Base-by-base conservation (phyloP, 768 basidiomycete genomes). In the Krasilnikovozyma curviuscula region DNA sequence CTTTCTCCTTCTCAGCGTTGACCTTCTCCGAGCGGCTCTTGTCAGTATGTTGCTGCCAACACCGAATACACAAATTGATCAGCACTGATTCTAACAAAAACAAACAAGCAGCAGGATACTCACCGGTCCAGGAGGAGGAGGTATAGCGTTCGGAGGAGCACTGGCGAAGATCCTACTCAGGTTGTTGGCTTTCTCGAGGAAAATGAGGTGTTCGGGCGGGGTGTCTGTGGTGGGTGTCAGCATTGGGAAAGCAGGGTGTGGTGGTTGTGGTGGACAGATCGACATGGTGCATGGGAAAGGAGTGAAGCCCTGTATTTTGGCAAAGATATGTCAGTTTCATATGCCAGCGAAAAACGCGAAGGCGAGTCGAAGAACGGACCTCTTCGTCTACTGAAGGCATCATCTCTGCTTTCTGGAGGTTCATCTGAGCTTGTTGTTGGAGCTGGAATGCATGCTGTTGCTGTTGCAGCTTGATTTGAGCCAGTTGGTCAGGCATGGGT, bases 1-100 rank as follows among this genome's bases (percentile, higher is more conserved):
- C 93, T 54, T 91, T 83, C 40, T 97, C 91, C 61, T 95, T 95
- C 5, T 79, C 78, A 40, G 71, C 68, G 13, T 74, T 78, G 48
- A 95, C 74, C 19, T 76, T 72, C 55, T 78, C 74, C 0, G 81
- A 73, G 18, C 91, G 67, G 8, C 18, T 30, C 37, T 38, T 24
- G 27, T 50, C 49, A 25, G 45, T 12, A 9, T 39, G 38, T 13
- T 45, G 43, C 9, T n/a, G n/a, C n/a, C n/a, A n/a, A n/a, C n/a
- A n/a, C n/a, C n/a, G n/a, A n/a, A n/a, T n/a, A n/a, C n/a, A n/a
- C n/a, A n/a, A n/a, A n/a, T n/a, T n/a, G n/a, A n/a, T n/a, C n/a
- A n/a, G n/a, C n/a, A n/a, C n/a, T n/a, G n/a, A n/a, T n/a, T n/a
- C n/a, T n/a, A n/a, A n/a, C n/a, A n/a, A n/a, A n/a, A n/a, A n/a